These are phyloP conservation scores for Stevia rebaudiana DNA, from an alignment of 140 eudicot genomes.

Conservation along the genomic window DNA sequence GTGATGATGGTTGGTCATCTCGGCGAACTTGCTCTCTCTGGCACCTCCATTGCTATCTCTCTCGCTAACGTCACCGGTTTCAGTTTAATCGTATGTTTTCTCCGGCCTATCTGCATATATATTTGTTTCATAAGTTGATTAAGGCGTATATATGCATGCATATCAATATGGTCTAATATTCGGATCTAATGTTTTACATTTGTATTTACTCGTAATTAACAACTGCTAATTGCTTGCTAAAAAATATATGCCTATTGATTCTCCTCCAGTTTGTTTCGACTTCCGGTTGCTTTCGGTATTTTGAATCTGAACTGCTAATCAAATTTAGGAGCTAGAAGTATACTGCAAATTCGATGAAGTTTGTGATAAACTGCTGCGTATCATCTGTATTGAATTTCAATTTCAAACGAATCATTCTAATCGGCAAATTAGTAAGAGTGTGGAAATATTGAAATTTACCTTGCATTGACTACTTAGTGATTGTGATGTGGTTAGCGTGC, in stretches of 20 bases:
- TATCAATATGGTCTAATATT: neutral
- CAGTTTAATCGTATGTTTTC: conserved; percentile 38
- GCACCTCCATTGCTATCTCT: conserved; percentile 54
- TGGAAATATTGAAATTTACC: no score
- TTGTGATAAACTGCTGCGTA: neutral
- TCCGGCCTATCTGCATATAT: neutral
- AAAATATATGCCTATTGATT: neutral
- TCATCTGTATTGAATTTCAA: no score
- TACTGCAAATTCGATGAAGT: neutral
- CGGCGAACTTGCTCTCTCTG: conserved; percentile 53
- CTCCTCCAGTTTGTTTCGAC: neutral
- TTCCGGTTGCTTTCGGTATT: neutral
- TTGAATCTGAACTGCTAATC: neutral
- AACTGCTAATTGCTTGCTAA: neutral
- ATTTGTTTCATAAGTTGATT: conserved; percentile 1
- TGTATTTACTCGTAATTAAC: neutral
- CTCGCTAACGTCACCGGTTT: conserved; percentile 57
- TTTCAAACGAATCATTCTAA: no score
- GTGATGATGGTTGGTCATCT: conserved; percentile 62
- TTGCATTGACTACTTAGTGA: no score
- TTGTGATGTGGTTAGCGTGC: no score
- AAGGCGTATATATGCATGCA: no score
- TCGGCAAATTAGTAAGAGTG: no score
- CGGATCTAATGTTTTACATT: neutral
- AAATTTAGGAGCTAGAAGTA: neutral